A percentile compares a stretch with the other conserved stretches of the same genome.
These are phyloP conservation scores for Clonostachys chloroleuca DNA, from an alignment of 2,329 filamentous ascomycete genomes.

Conservation along the genomic window DNA sequence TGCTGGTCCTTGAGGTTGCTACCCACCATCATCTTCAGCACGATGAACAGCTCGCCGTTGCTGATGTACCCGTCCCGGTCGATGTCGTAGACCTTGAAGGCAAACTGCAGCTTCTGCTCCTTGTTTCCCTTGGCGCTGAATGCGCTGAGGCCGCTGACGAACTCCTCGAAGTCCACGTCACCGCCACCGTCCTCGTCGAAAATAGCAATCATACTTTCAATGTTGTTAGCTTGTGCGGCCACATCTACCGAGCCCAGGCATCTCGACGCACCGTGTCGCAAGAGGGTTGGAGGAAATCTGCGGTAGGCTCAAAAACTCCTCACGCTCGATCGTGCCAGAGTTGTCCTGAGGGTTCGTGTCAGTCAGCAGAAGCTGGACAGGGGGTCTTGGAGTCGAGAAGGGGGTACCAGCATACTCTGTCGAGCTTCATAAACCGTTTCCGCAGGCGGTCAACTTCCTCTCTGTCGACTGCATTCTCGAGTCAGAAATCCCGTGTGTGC, in stretches of 20 bases:
- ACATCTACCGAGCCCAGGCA: not conserved
- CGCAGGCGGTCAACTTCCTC: slow-evolving; percentile 94
- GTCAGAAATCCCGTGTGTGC: not conserved
- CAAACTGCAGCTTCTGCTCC: slow-evolving; percentile 95
- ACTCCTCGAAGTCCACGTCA: slow-evolving; percentile 98
- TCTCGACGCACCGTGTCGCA: slow-evolving; percentile 71
- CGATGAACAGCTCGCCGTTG: slow-evolving; percentile 98
- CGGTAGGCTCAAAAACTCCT: slow-evolving; percentile 94
- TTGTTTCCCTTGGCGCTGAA: slow-evolving; percentile 99
- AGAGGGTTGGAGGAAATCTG: slow-evolving; percentile 98
- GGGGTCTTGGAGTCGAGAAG: not conserved
- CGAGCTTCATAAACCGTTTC: slow-evolving; percentile 98
- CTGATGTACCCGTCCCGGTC: slow-evolving; percentile 98
- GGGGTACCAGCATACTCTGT: slow-evolving; percentile 65
- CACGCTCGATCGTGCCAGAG: slow-evolving; percentile 96
- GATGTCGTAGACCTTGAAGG: slow-evolving; percentile 99
- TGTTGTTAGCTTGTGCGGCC: not conserved
- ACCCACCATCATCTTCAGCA: slow-evolving; percentile 99
- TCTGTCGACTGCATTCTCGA: slow-evolving; percentile 69
- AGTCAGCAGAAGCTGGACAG: not conserved
- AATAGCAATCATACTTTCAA: slow-evolving; percentile 90
- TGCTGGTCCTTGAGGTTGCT: slow-evolving; percentile 99
- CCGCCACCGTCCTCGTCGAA: slow-evolving; percentile 98
- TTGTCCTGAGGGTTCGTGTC: slow-evolving; percentile 63
- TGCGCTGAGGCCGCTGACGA: slow-evolving; percentile 89